Conservation (phyloP, 1,139 yeast species). For the Zygosaccharomyces pseudobailii region DNA sequence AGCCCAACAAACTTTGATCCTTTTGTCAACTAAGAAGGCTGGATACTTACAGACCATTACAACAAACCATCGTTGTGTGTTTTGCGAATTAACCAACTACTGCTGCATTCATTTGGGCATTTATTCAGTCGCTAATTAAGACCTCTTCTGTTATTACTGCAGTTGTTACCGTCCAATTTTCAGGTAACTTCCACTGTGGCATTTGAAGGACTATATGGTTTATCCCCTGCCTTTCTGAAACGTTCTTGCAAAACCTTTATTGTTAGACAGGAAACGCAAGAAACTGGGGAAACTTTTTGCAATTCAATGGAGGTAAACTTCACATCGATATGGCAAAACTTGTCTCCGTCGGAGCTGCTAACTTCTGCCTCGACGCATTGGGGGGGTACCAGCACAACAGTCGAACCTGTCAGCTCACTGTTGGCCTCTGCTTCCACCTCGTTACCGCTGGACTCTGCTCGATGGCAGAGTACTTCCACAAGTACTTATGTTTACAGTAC, state of each 20-base stretch:
- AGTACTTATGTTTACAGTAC: not conserved
- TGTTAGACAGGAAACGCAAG: not conserved
- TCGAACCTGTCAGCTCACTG: not conserved
- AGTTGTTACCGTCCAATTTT: not conserved
- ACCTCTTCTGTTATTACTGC: not conserved
- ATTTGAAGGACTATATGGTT: not conserved
- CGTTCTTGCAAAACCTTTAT: not conserved
- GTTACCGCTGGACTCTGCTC: not conserved
- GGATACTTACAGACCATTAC: not conserved
- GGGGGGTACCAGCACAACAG: not conserved
- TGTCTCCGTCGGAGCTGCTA: constrained; percentile 2
- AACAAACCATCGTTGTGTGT: not conserved
- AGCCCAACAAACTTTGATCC: not conserved
- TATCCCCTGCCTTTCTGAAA: not conserved
- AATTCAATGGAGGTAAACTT: constrained; percentile 2
- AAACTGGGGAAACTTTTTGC: not conserved
- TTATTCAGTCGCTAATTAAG: not conserved
- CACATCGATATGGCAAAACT: not conserved
- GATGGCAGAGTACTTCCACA: not conserved
- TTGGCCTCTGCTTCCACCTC: not conserved
- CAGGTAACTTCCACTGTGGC: not conserved
- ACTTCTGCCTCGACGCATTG: not conserved
- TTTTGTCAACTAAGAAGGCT: not conserved
- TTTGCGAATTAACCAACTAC: not conserved
- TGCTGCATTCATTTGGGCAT: not conserved